Evolutionary conservation across 257 asterid species (phyloP).

Genomic region (Nicotiana benthamiana): DNA sequence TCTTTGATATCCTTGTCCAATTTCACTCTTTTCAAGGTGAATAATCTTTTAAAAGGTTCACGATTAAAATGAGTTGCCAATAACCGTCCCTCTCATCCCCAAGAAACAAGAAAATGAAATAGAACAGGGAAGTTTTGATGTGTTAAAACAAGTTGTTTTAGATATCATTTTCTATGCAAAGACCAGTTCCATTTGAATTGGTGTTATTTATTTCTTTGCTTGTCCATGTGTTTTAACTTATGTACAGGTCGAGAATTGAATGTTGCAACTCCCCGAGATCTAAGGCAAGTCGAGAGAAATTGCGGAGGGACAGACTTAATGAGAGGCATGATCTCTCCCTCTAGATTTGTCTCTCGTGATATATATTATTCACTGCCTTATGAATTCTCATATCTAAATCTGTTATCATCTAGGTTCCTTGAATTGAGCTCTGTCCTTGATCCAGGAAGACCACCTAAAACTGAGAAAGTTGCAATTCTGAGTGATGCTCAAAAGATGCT

Average conservation of each 20-base stretch:
- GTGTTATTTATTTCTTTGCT: background rate
- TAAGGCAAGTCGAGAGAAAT: slow-evolving; percentile 25
- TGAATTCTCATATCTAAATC: background rate
- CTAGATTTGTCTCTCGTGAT: background rate
- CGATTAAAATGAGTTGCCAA: background rate
- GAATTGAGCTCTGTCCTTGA: slow-evolving; percentile 21
- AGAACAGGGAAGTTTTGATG: background rate
- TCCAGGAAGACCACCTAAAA: slow-evolving; percentile 24
- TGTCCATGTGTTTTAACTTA: background rate
- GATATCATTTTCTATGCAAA: background rate
- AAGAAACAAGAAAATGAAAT: background rate
- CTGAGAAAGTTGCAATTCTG: slow-evolving; percentile 22
- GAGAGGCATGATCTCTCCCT: slow-evolving; percentile 16
- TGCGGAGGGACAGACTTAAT: slow-evolving; percentile 20
- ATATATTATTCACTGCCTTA: background rate
- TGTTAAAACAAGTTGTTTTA: background rate
- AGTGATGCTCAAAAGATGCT: slow-evolving; percentile 18
- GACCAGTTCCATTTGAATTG: background rate
- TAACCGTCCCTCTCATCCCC: background rate
- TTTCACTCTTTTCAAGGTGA: background rate
- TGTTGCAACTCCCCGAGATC: slow-evolving; percentile 10
- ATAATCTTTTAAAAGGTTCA: background rate
- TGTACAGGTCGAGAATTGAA: slow-evolving; percentile 15
- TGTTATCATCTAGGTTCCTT: slow-evolving; percentile 15
- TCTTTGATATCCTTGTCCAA: background rate